These are phyloP conservation scores for Phoma sp. DNA, from an alignment of 2,329 filamentous ascomycete genomes.

Conservation along the genomic window DNA sequence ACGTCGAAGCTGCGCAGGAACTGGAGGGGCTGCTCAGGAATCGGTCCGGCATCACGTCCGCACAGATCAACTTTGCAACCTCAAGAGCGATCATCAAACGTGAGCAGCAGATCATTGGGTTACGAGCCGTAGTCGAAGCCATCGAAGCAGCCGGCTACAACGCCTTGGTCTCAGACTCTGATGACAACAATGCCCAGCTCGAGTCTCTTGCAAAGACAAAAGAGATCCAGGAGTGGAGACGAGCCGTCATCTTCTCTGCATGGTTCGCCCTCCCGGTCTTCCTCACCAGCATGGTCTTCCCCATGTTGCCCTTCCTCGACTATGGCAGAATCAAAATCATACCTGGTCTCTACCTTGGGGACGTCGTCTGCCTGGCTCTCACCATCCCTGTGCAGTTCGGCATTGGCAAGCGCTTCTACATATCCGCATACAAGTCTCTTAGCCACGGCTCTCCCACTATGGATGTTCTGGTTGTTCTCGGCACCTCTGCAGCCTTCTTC, in stretches of 20 bases:
- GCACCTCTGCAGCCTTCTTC: slow-evolving; percentile 94
- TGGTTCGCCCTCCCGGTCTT: slow-evolving; percentile 90
- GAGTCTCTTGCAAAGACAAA: slow-evolving; percentile 96
- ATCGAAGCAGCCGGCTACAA: slow-evolving; percentile 87
- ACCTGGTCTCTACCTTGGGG: slow-evolving; percentile 84
- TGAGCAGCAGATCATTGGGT: slow-evolving; percentile 73
- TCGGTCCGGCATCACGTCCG: slow-evolving; percentile 76
- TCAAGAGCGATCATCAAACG: slow-evolving; percentile 78
- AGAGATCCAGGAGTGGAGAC: slow-evolving; percentile 92
- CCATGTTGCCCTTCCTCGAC: slow-evolving; percentile 84
- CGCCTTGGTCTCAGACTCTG: slow-evolving; percentile 85
- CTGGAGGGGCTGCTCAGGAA: slow-evolving; percentile 73
- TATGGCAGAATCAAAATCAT: slow-evolving; percentile 74
- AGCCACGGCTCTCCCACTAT: slow-evolving; percentile 93
- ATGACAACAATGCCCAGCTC: slow-evolving; percentile 96
- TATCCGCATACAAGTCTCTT: slow-evolving; percentile 90
- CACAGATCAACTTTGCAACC: slow-evolving; percentile 74
- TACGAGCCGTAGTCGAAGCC: slow-evolving; percentile 81
- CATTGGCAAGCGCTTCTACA: slow-evolving; percentile 91
- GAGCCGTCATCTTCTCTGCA: slow-evolving; percentile 78
- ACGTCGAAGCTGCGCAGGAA: slow-evolving; percentile 73
- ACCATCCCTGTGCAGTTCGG: slow-evolving; percentile 97
- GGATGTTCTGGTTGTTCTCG: slow-evolving; percentile 94
- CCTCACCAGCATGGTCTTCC: slow-evolving; percentile 89
- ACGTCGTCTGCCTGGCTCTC: slow-evolving; percentile 80